Percentiles rank a stretch among this genome's conserved stretches.
Conservation (phyloP, 2,329 filamentous ascomycete genomes). For the Grosmannia serpens region DNA sequence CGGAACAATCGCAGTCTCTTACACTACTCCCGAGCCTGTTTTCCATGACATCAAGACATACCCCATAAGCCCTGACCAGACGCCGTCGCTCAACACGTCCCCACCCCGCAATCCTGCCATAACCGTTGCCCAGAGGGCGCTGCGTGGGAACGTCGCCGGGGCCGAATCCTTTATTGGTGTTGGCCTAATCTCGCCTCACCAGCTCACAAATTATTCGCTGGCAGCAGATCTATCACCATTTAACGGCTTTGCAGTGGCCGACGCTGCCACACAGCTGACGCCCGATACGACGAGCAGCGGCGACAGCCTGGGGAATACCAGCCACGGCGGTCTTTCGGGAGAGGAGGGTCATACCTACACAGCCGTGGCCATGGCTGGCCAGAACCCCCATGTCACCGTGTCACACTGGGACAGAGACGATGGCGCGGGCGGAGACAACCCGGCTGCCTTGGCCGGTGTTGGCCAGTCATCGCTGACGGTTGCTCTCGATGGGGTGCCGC, state of each 20-base stretch:
- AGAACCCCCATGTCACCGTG: constrained; percentile 44
- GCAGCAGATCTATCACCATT: constrained; percentile 18
- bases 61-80: constrained; percentile 41
- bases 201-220: constrained; percentile 29
- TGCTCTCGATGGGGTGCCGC: no score
- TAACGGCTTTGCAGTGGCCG: constrained; percentile 11
- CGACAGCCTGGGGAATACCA: constrained; percentile 13
- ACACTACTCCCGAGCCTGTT: constrained; percentile 10
- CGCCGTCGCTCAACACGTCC: constrained; percentile 33
- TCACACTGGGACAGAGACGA: constrained; percentile 35
- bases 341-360: constrained; percentile 29
- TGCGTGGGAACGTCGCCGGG: constrained; percentile 7
- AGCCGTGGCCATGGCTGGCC: constrained; percentile 27
- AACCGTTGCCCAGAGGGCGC: not conserved
- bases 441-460: not conserved
- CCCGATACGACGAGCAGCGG: constrained; percentile 37
- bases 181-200: constrained; percentile 25
- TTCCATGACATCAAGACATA: constrained; percentile 19
- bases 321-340: constrained; percentile 24
- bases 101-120: constrained; percentile 23
- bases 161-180: constrained; percentile 11
- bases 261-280: constrained; percentile 27
- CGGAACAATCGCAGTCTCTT: not conserved
- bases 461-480: no score
- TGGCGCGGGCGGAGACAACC: not conserved